phyloP scores from a whole-genome alignment of 2,329 filamentous ascomycete genomes.

The Calonectria pseudoturangicola region DNA sequence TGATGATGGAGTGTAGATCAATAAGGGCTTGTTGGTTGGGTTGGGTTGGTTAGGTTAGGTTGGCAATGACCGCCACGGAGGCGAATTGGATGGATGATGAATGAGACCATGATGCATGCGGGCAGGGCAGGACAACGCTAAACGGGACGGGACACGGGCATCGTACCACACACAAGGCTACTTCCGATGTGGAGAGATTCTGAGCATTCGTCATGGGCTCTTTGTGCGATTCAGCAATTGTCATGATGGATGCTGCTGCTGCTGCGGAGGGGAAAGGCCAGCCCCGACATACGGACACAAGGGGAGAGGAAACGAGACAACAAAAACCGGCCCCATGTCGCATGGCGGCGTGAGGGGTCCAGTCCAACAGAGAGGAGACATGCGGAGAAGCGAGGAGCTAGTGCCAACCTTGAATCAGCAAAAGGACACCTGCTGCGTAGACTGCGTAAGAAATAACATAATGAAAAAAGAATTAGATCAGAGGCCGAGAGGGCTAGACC shows the following conservation, averaged over 20 bases:
- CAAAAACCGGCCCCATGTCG: not conserved
- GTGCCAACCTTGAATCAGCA: constrained; percentile 20
- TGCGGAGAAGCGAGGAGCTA: constrained; percentile 26
- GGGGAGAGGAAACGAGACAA: constrained; percentile 18
- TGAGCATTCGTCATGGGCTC: too few species aligned
- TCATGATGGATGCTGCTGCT: too few species aligned
- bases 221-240: too few species aligned
- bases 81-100: not conserved
- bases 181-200: too few species aligned
- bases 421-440: not conserved
- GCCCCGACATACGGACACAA: not conserved
- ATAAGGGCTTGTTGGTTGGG: not conserved
- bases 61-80: constrained; percentile 1
- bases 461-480: constrained; percentile 13
- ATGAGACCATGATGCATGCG: too few species aligned
- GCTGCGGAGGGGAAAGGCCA: not conserved
- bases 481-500: not conserved
- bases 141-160: too few species aligned
- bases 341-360: constrained; percentile 9
- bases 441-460: constrained; percentile 21
- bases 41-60: not conserved
- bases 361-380: constrained; percentile 9
- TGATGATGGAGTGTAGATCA: constrained; percentile 31
- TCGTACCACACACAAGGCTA: too few species aligned
- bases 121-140: too few species aligned